phyloP scores from a whole-genome alignment of 768 basidiomycete genomes.

The Mycena floridula region DNA sequence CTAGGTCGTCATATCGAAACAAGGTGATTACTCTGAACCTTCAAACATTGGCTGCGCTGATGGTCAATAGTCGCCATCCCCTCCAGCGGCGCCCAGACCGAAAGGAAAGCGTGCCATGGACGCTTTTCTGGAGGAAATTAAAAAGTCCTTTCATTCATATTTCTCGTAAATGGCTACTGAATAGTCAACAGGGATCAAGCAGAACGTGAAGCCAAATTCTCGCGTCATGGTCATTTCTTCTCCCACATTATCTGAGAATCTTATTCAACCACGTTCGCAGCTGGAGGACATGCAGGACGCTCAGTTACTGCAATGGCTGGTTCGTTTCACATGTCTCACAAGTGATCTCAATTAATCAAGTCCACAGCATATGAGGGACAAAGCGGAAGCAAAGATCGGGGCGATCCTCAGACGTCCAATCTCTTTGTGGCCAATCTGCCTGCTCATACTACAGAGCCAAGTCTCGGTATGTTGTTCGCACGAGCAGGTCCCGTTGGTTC shows the following conservation, averaged over 20 bases:
- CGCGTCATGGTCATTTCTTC: constrained; percentile 48
- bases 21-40: background rate
- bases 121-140: constrained; percentile 92
- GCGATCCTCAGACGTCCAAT: constrained; percentile 92
- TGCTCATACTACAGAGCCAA: constrained; percentile 76
- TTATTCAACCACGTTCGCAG: constrained; percentile 19
- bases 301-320: constrained; percentile 92
- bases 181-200: constrained; percentile 75
- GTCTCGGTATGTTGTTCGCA: constrained; percentile 87
- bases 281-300: constrained; percentile 49
- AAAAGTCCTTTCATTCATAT: constrained; percentile 46
- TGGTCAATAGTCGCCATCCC: constrained; percentile 49
- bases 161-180: constrained; percentile 5
- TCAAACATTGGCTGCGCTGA: no score
- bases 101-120: constrained; percentile 98
- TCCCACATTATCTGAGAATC: background rate
- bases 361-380: constrained; percentile 77
- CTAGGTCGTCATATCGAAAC: constrained; percentile 16
- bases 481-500: constrained; percentile 90
- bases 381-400: constrained; percentile 84
- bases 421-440: constrained; percentile 95
- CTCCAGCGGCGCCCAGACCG: constrained; percentile 52
- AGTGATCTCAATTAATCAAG: background rate
- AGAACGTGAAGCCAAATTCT: constrained; percentile 79
- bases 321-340: constrained; percentile 23